These are phyloP conservation scores for Fusarium sarcochroum DNA, from an alignment of 2,329 filamentous ascomycete species.

Conservation along the genomic window DNA sequence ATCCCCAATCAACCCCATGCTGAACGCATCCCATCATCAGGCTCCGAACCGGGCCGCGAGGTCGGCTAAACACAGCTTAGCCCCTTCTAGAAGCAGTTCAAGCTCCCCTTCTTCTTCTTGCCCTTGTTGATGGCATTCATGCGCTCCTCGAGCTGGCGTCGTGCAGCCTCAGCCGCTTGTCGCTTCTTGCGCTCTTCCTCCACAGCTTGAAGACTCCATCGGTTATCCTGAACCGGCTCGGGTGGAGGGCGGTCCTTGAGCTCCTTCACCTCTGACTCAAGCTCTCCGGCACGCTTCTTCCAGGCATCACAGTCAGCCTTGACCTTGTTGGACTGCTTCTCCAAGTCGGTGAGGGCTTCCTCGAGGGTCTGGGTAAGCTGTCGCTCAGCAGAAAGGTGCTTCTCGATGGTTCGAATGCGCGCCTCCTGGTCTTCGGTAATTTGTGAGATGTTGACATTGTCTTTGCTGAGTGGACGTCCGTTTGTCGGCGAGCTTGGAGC, in stretches of 20 bases:
- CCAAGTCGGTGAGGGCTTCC: conserved; percentile 93
- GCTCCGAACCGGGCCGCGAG: conserved; percentile 21
- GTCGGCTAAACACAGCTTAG: conserved; percentile 41
- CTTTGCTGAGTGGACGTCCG: conserved; percentile 85
- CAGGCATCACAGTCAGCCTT: conserved; percentile 91
- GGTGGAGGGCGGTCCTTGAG: conserved; percentile 65
- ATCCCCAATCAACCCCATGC: conserved; percentile 28
- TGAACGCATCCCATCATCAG: conserved; percentile 20
- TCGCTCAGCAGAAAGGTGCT: conserved; percentile 95
- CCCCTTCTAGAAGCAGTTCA: conserved; percentile 91
- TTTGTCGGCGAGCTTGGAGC: conserved; percentile 65
- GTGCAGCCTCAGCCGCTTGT: conserved; percentile 88
- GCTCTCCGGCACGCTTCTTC: conserved; percentile 85
- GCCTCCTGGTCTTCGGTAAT: conserved; percentile 95
- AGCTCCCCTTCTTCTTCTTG: conserved; percentile 94
- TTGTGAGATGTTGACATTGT: conserved; percentile 76
- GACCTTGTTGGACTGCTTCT: conserved; percentile 91
- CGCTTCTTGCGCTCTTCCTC: conserved; percentile 97
- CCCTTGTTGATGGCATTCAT: conserved; percentile 91
- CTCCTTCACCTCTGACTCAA: conserved; percentile 80
- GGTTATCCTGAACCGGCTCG: conserved; percentile 66
- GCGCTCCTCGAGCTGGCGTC: conserved; percentile 90
- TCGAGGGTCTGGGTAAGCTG: conserved; percentile 96
- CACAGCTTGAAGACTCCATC: conserved; percentile 86
- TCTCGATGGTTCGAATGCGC: conserved; percentile 95